phyloP scores from a whole-genome alignment of 331 rosid species.

The Dryas integrifolia region DNA sequence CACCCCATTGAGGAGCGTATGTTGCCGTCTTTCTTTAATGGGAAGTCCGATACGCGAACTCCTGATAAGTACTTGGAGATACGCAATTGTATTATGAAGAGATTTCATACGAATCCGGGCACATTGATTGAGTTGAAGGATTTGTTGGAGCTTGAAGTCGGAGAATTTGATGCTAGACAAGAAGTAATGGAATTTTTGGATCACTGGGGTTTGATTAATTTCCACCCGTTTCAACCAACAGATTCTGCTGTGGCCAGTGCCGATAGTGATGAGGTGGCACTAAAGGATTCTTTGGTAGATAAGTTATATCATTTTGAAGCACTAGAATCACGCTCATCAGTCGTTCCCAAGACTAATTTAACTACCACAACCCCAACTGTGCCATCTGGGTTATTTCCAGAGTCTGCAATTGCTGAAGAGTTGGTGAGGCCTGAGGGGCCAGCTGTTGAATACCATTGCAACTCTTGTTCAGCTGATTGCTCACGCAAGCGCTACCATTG shows the following conservation, averaged over 20 bases:
- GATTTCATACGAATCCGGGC: constrained; percentile 56
- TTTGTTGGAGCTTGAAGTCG: constrained; percentile 67
- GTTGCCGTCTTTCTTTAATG: constrained; percentile 72
- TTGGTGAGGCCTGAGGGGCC: constrained; percentile 78
- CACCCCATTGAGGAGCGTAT: constrained; percentile 70
- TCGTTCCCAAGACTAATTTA: constrained; percentile 50
- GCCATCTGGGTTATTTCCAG: constrained; percentile 74
- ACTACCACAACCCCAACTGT: constrained; percentile 40
- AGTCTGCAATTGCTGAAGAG: constrained; percentile 66
- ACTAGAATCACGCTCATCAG: constrained; percentile 39
- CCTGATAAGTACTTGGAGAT: constrained; percentile 63
- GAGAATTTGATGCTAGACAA: constrained; percentile 68
- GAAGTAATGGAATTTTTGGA: constrained; percentile 85
- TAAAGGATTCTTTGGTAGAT: constrained; percentile 56
- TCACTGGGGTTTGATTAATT: constrained; percentile 91
- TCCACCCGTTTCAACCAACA: constrained; percentile 67
- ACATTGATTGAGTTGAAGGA: constrained; percentile 62
- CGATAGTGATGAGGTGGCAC: constrained; percentile 38
- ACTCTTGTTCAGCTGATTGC: constrained; percentile 93
- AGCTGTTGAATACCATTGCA: constrained; percentile 89
- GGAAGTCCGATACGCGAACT: constrained; percentile 55
- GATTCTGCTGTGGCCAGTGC: constrained; percentile 39
- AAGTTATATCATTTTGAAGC: constrained; percentile 76
- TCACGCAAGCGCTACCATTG: constrained; percentile 97
- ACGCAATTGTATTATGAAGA: constrained; percentile 74